Percentiles rank a stretch among this genome's conserved stretches.
These are phyloP conservation scores for Heliosperma pusillum DNA, from an alignment of 148 eudicot genomes.

Conservation along the genomic window DNA sequence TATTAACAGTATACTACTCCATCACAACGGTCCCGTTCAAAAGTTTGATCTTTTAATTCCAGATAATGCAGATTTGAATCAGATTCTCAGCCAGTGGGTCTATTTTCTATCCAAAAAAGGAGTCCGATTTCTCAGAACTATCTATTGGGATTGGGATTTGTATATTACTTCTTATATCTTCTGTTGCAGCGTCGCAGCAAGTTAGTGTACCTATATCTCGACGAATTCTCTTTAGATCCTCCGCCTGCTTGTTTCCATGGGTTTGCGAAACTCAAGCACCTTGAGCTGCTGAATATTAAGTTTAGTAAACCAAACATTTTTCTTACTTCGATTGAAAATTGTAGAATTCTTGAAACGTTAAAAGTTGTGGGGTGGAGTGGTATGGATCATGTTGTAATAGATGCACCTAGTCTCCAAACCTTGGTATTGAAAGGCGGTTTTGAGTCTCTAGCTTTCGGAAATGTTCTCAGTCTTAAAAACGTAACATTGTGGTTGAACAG, in stretches of 20 bases:
- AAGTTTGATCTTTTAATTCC: neutral
- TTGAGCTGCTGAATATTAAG: neutral
- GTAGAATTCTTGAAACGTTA: neutral
- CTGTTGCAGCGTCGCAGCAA: neutral
- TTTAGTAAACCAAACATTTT: neutral
- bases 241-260: slow-evolving; percentile 13
- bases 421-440: neutral
- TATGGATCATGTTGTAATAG: neutral
- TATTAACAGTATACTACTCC: slow-evolving; percentile 2
- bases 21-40: neutral
- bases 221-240: neutral
- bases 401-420: neutral
- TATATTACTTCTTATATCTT: neutral
- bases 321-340: neutral
- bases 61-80: neutral
- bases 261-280: slow-evolving; percentile 1
- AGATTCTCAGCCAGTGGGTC: neutral
- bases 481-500: neutral
- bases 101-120: neutral
- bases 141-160: neutral
- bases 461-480: slow-evolving; percentile 3
- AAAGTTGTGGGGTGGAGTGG: neutral
- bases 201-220: neutral
- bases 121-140: too few species aligned
- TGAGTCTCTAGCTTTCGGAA: neutral